Base-by-base conservation (phyloP, 768 basidiomycete genomes). In the Hygrophorus russula region DNA sequence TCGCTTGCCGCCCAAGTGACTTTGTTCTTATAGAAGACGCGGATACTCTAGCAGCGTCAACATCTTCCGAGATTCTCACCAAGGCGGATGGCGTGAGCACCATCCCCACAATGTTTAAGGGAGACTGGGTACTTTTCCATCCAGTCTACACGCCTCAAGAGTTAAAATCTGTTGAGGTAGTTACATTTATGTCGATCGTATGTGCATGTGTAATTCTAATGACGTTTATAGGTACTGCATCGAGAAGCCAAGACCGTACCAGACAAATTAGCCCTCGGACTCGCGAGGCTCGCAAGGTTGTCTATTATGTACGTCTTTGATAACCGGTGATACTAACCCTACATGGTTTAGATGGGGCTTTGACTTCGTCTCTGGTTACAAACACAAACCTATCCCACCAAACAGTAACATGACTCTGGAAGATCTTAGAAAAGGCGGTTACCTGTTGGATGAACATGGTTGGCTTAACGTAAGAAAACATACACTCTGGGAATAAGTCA, bases 51-150 rank as follows among this genome's bases (percentile, higher is more conserved):
- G 19, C 28, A 3, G 39, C 18, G 18, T 27, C 19, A 15, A 9
- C 33, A n/a, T 15, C 17, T 20, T 38, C n/a, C 19, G 41, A 30
- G n/a, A 39, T 24, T 13, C 36, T 74, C 50, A 68, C 67, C 4
- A 62, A 63, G 46, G 59, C 59, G 19, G 70, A 65, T 54, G 71
- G 70, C 1, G 67, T 69, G 44, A 73, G 69, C 57, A 75, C 77
- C 4, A 62, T 76, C 11, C 76, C 77, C 2, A 64, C 68, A 2
- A 70, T 69, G 56, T 59, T 78, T 39, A 70, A 67, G 32, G 86
- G 86, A 2, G 85, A 87, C 53, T 96, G 91, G 89, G 89, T 94
- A 9, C 64, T 96, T 1, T 89, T 91, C 57, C 89, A 94, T 56
- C 93, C 93, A 0, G 91, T 94, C 1, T 97, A 97, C 58, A 76